These are phyloP conservation scores for Leersia perrieri DNA, from an alignment of 176 grass and related monocot genomes.

Conservation along the genomic window DNA sequence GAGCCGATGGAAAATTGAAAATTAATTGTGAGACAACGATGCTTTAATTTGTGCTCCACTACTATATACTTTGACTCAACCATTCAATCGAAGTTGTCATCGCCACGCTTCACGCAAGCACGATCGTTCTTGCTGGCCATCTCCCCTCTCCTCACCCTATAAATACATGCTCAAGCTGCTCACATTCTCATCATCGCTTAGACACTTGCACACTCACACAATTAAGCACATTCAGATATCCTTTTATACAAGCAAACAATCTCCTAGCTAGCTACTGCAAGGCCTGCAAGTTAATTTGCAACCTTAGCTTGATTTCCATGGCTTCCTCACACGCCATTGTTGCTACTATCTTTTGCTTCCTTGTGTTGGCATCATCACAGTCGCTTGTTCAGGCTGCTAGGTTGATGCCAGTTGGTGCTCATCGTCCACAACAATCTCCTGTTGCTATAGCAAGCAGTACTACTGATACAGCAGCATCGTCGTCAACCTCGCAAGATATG, in stretches of 20 bases:
- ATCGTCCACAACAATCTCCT: not conserved
- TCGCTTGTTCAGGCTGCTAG: slow-evolving; percentile 32
- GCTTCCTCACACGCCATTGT: slow-evolving; percentile 27
- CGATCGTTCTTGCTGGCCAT: not conserved
- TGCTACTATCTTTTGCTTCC: not conserved
- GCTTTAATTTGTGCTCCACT: slow-evolving; percentile 12
- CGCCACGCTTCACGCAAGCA: not conserved
- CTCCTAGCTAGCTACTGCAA: not conserved
- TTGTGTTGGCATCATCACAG: slow-evolving; percentile 18
- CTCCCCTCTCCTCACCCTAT: slow-evolving; percentile 17
- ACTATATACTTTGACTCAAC: slow-evolving; percentile 14
- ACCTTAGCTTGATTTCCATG: slow-evolving; percentile 16
- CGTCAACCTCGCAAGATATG: not conserved
- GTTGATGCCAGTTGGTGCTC: slow-evolving; percentile 30
- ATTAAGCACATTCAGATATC: not conserved
- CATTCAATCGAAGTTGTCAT: slow-evolving; percentile 3
- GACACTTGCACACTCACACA: not conserved
- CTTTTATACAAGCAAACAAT: not conserved
- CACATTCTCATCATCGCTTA: slow-evolving; percentile 17
- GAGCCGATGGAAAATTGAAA: not conserved
- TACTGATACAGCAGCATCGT: not conserved
- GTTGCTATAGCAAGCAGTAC: not conserved
- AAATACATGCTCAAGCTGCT: slow-evolving; percentile 26
- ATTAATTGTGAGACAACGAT: not conserved
- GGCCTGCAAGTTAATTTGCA: no score